Conservation (phyloP, 2,329 filamentous ascomycete genomes). For the Dactylellina parvicollis region DNA sequence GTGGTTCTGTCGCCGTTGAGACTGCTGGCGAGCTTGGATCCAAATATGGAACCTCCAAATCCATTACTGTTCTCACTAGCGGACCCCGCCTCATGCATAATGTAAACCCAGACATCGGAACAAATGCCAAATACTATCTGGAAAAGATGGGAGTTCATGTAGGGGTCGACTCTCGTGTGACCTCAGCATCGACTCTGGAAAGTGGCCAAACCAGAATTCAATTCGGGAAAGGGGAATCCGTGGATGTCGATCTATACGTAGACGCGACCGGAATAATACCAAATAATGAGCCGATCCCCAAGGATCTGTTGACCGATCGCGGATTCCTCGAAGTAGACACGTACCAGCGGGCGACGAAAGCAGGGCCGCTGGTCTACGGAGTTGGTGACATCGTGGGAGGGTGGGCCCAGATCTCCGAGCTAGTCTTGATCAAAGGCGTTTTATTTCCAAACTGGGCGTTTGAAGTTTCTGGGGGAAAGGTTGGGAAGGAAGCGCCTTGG, state of each 20-base stretch:
- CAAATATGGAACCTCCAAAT: conserved; percentile 39
- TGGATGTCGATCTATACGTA: conserved; percentile 50
- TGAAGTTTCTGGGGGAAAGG: conserved; percentile 40
- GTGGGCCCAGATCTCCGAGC: conserved; percentile 42
- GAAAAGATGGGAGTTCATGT: conserved; percentile 45
- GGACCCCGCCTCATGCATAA: conserved; percentile 40
- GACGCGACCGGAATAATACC: conserved; percentile 47
- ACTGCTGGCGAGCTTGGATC: conserved; percentile 40
- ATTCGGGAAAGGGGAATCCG: conserved; percentile 34
- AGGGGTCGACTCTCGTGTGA: conserved; percentile 13
- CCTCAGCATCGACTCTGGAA: conserved; percentile 22
- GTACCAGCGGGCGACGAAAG: conserved; percentile 43
- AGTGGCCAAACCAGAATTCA: conserved; percentile 37
- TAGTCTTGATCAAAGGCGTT: conserved; percentile 33
- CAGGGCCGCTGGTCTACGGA: conserved; percentile 37
- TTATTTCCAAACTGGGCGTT: conserved; percentile 41
- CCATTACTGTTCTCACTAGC: conserved; percentile 40
- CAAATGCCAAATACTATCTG: conserved; percentile 35
- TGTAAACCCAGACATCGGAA: conserved; percentile 48
- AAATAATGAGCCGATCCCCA: conserved; percentile 45
- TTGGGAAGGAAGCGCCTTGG: conserved; percentile 44
- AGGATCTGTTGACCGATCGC: conserved; percentile 26
- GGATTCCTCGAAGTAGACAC: conserved; percentile 46
- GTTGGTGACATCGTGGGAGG: conserved; percentile 50
- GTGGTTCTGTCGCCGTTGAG: conserved; percentile 37